Percentiles rank a stretch among this genome's conserved stretches.
Conservation (phyloP, 2,329 filamentous ascomycete genomes). For the Escovopsis weberi region DNA sequence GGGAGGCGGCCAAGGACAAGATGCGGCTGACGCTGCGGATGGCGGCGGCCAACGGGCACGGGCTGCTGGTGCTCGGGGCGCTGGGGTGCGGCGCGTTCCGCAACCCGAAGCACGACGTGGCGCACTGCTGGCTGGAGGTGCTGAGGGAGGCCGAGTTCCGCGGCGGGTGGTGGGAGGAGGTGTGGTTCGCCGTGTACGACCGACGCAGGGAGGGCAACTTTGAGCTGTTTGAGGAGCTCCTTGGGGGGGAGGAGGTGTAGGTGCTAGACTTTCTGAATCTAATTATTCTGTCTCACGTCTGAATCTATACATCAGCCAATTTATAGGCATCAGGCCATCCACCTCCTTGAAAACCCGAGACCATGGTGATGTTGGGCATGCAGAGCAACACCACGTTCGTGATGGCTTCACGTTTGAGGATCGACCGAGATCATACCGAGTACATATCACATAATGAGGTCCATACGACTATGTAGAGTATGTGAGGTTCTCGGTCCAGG, state of each 20-base stretch:
- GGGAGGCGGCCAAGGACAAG: slow-evolving; percentile 44
- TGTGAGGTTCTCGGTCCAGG: no score
- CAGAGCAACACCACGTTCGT: no score
- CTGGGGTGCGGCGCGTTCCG: slow-evolving; percentile 53
- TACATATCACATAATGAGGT: no score
- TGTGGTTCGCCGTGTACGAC: slow-evolving; percentile 50
- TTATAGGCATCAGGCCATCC: not conserved
- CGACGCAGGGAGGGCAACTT: slow-evolving; percentile 31
- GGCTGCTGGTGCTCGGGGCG: slow-evolving; percentile 49
- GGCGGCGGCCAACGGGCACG: slow-evolving; percentile 40
- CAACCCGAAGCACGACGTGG: slow-evolving; percentile 50
- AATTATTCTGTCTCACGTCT: not conserved
- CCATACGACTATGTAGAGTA: no score
- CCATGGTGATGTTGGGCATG: no score
- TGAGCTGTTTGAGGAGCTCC: slow-evolving; percentile 30
- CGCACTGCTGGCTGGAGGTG: slow-evolving; percentile 46
- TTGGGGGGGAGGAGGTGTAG: slow-evolving; percentile 23
- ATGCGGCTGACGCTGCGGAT: slow-evolving; percentile 47
- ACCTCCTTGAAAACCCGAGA: no score
- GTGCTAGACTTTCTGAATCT: not conserved
- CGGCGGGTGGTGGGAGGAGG: slow-evolving; percentile 47
- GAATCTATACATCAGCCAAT: not conserved
- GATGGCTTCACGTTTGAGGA: no score
- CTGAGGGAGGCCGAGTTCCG: slow-evolving; percentile 45
- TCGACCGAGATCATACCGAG: no score